Evolutionary conservation across 345 rosid species (phyloP), one percentile per base, ranked within the genome.

Genomic region (Citrus hindsii): DNA sequence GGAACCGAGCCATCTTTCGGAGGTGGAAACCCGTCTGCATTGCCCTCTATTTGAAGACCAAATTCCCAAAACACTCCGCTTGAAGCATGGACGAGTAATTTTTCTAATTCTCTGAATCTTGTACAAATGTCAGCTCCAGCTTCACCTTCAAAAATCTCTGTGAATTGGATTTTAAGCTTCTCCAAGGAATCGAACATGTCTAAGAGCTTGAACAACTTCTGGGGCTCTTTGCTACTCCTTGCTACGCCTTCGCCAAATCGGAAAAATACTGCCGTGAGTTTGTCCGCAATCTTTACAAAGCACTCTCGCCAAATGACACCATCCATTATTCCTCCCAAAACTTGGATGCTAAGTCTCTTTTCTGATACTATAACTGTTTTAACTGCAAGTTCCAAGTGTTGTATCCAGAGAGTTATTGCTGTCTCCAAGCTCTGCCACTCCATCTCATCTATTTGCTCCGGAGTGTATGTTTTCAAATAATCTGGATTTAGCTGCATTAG

Each of bases 211-310:
- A 89, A 91, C 76, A 91, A 82, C 74, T 91, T 91, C 69, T 88
- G 90, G 2, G 92, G 92, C 78, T 91, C 92, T 66, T 86, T 89
- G 75, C 67, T 88, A 75, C 94, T 88, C 66, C 90, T 84, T 3
- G 92, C 88, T 9, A 88, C 87, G 42, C 94, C 94, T 83, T 91
- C 92, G 3, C 92, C 90, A 24, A 88, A 89, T 38, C 91, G 88
- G 75, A 89, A 91, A 80, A 91, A 91, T 10, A 91, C 92, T 19
- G 91, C 92, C 89, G 87, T 86, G 90, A 91, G 85, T 77, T 89
- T 91, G 75, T 89, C 91, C 0, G 92, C 87, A 27, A 85, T 88
- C 85, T 89, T 91, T 38, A 86, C 82, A 30, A 89, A 91, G 86
- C 94, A 91, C 68, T 89, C 91, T 3, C 79, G 77, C 92, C 92